Base-by-base conservation (phyloP, 2,329 filamentous ascomycete species). In the Diaporthe destruens region DNA sequence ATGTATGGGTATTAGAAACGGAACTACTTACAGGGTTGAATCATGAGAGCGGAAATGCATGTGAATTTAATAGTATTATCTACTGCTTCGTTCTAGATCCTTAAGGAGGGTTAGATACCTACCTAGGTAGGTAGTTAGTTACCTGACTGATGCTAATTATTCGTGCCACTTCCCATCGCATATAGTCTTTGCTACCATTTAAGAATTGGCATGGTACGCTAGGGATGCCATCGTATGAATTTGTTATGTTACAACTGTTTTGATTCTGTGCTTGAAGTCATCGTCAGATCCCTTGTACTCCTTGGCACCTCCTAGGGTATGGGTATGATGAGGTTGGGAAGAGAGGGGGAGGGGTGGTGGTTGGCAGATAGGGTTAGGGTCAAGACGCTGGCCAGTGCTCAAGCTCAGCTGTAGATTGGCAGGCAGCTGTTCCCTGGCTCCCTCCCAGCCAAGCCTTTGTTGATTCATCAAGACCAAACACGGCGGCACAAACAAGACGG, bases 381-480 rank as follows among this genome's bases (percentile, higher is more conserved):
- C 4, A 16, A 9, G 12, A 6, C 6, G 18, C 2, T 25, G 14
- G 56, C 34, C 55, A 39, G 16, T 44, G 36, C 56, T 20, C 36
- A 29, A 20, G 36, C 36, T 61, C 25, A n/a, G 20, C 34, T 20
- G 36, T n/a, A 23, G n/a, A 39, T 42, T n/a, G 32, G 34, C 34
- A 59, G 4, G 56, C n/a, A 49, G 42, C 25, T 49, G 6, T 49
- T 23, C 49, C 44, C 25, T 39, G 42, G 44, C 25, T 59, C 6
- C 42, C 59, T 34, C 1, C 11, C n/a, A 59, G 16, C 59, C 59
- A 63, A 63, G 59, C 9, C 42, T 63, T 63, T 42, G 59, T 49
- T 23, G 59, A n/a, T 49, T 63, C 42, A 63, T 49, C 29, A 63
- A 63, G 59, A 63, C 59, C 59, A 49, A 44, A 36, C 59, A 51